Base-by-base conservation (phyloP, 2,329 filamentous ascomycete species). In the Penicillium janthinellum region DNA sequence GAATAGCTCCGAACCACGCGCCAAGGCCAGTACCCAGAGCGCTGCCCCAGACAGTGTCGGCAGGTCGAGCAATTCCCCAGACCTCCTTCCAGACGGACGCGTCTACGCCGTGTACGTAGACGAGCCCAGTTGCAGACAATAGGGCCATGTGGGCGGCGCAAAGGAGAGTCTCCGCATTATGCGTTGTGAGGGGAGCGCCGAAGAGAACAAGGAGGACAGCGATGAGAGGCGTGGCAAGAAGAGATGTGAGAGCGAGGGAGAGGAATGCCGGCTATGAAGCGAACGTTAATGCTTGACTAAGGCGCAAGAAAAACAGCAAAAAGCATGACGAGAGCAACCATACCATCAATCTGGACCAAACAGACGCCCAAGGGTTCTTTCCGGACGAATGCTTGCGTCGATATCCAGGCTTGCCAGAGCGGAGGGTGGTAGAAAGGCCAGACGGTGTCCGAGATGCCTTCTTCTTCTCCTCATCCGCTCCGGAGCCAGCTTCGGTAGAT, bases 1-100 rank as follows among this genome's bases (percentile, higher is more conserved):
- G 95, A 55, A 98, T 87, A 7, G 95, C 95, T 3, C 95, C 95
- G 44, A 96, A 79, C 95, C 95, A 98, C 42, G 91, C 92, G 5
- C 95, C 95, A 1, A 94, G 70, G 28, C 89, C 80, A 0, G 87
- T 88, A 5, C 95, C 95, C n/a, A 93, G 76, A 10, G 91, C 83
- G 1, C 87, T 91, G 2, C 92, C 94, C 78, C 92, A 95, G 0
- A 91, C 86, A 72, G 93, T 90, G 75, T 98, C 95, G 22, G 95
- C 79, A 0, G 93, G 92, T 17, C 88, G 79, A 51, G 86, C 82
- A 17, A 90, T 84, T 22, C 88, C 85, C 44, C 92, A 84, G 7
- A 90, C 81, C 65, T 88, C 84, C 41, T 81, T 80, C 90, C 96
- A 96, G 20, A 87, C 86, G 17, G 79, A 72, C 1, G 81, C 80